Conservation (phyloP, 306 rosid species). For the Glycine soja region DNA sequence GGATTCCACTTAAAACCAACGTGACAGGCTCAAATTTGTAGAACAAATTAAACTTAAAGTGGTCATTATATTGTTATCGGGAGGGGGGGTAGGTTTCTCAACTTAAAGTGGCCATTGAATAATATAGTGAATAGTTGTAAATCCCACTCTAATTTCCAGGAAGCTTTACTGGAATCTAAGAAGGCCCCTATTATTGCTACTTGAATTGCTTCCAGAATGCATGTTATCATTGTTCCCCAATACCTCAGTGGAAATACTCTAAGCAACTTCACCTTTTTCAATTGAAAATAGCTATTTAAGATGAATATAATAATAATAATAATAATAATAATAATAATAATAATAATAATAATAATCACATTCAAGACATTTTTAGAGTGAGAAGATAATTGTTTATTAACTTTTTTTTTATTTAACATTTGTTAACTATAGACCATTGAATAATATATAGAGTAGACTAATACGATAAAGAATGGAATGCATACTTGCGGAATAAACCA, state of each 20-base stretch:
- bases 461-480: background rate
- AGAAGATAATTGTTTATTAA: too few relatives aligned
- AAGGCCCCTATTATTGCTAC: slow-evolving; percentile 54
- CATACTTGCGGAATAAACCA: slow-evolving; percentile 73
- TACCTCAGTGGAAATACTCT: slow-evolving; percentile 61
- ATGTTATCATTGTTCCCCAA: slow-evolving; percentile 64
- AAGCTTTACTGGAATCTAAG: slow-evolving; percentile 47
- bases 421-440: too few relatives aligned
- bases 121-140: slow-evolving; percentile 66
- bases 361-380: background rate
- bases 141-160: slow-evolving; percentile 72
- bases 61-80: too few relatives aligned
- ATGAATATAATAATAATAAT: background rate
- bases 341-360: too few relatives aligned
- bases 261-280: slow-evolving; percentile 61
- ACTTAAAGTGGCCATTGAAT: too few relatives aligned
- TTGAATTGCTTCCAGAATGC: slow-evolving; percentile 66
- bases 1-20: too few relatives aligned
- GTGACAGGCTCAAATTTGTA: too few relatives aligned
- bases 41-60: too few relatives aligned
- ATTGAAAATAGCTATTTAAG: background rate
- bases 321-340: background rate
- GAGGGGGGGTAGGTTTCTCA: too few relatives aligned
- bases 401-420: too few relatives aligned
- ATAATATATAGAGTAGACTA: too few relatives aligned